These are phyloP conservation scores for Dendryphion nanum DNA, from an alignment of 2,329 filamentous ascomycete species.

Conservation along the genomic window DNA sequence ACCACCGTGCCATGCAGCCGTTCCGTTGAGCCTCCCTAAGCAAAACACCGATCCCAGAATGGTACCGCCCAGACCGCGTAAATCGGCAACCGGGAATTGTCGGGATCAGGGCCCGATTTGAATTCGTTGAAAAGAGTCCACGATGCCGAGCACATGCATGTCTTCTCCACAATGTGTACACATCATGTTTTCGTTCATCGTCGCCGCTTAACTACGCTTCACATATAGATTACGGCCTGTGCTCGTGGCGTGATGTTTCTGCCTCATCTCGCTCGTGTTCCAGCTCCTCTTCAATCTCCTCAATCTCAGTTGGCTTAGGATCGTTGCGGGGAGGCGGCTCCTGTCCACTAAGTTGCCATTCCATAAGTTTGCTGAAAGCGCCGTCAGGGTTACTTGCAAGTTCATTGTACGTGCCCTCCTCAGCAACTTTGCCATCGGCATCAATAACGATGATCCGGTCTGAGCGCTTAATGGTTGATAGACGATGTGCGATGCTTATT, in stretches of 20 bases:
- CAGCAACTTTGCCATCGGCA: conserved; percentile 82
- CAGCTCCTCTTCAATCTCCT: conserved; percentile 49
- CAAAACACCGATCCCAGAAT: background rate
- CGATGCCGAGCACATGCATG: no score
- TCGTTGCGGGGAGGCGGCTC: conserved; percentile 20
- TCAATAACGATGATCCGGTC: conserved; percentile 93
- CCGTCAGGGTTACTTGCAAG: conserved; percentile 72
- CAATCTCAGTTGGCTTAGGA: conserved; percentile 46
- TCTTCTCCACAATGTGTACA: no score
- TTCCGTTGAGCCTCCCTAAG: conserved; percentile 1
- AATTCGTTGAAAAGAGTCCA: no score
- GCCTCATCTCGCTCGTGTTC: conserved; percentile 37
- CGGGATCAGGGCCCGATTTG: no score
- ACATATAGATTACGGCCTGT: no score
- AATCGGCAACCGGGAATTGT: no score
- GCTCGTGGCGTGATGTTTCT: no score
- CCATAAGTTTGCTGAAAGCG: conserved; percentile 94
- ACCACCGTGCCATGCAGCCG: conserved; percentile 8
- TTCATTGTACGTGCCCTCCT: conserved; percentile 80
- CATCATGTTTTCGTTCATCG: no score
- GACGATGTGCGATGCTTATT: conserved; percentile 92
- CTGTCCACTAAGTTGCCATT: conserved; percentile 94
- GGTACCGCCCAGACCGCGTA: background rate
- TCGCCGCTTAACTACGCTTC: no score
- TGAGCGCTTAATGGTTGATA: conserved; percentile 94